Conservation (phyloP, 345 rosid genomes). For the Citrus hindsii region DNA sequence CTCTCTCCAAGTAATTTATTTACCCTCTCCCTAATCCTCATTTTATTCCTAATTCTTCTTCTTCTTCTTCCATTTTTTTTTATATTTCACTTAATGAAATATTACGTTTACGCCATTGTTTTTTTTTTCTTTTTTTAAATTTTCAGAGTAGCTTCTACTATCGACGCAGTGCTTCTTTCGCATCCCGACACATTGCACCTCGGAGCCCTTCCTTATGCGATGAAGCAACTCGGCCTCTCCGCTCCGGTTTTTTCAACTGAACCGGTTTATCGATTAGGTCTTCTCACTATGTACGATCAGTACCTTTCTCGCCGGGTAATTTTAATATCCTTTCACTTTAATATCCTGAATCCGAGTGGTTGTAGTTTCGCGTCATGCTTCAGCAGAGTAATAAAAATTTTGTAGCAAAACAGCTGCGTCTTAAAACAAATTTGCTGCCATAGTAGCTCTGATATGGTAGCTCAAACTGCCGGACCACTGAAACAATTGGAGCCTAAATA, state of each 20-base stretch:
- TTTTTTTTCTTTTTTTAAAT: background rate
- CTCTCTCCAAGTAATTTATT: slow-evolving; percentile 66
- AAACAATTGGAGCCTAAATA: too few relatives aligned
- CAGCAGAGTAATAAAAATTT: too few relatives aligned
- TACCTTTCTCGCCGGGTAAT: slow-evolving; percentile 79
- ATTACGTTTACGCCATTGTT: background rate
- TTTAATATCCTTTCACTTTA: background rate
- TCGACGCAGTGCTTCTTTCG: slow-evolving; percentile 88
- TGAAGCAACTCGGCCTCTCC: slow-evolving; percentile 80
- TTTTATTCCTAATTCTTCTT: background rate
- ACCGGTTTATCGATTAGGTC: slow-evolving; percentile 79
- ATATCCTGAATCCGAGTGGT: background rate
- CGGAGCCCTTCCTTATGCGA: slow-evolving; percentile 93
- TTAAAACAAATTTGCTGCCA: too few relatives aligned
- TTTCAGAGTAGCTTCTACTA: slow-evolving; percentile 67
- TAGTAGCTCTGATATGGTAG: too few relatives aligned
- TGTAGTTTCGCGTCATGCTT: background rate
- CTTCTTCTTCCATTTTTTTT: background rate
- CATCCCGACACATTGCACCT: slow-evolving; percentile 88
- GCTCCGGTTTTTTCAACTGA: slow-evolving; percentile 88
- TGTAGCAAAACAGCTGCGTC: too few relatives aligned
- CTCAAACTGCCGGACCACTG: too few relatives aligned
- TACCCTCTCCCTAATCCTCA: background rate
- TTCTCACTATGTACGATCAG: slow-evolving; percentile 95
- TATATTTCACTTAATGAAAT: background rate